These are phyloP conservation scores for Sporothrix dimorphospora DNA, from an alignment of 2,329 filamentous ascomycete genomes.

Conservation along the genomic window DNA sequence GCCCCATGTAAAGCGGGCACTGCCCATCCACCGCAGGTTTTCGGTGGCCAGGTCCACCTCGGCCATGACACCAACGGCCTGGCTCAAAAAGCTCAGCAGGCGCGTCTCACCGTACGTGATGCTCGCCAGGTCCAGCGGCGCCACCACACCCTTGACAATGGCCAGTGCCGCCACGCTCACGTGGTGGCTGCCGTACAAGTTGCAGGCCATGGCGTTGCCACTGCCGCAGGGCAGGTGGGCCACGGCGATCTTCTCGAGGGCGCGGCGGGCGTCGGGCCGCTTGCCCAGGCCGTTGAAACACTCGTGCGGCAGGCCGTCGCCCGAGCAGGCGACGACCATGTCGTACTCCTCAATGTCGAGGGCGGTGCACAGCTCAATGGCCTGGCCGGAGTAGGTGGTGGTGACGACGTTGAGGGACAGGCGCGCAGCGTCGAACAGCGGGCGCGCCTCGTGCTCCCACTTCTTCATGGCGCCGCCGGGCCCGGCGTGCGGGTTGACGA, in stretches of 20 bases:
- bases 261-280: conserved; percentile 72
- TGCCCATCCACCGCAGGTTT: conserved; percentile 90
- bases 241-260: conserved; percentile 76
- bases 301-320: conserved; percentile 89
- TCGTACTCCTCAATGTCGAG: conserved; percentile 82
- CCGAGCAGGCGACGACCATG: conserved; percentile 84
- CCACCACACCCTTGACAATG: conserved; percentile 85
- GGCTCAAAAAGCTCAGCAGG: conserved; percentile 85
- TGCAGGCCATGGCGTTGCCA: conserved; percentile 91
- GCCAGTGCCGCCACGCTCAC: conserved; percentile 77
- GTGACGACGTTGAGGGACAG: conserved; percentile 74
- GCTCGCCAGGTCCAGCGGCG: conserved; percentile 81
- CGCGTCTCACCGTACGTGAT: conserved; percentile 79
- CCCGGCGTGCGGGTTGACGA: conserved; percentile 90
- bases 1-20: conserved; percentile 80
- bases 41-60: conserved; percentile 91
- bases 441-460: conserved; percentile 76
- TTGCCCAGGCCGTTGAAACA: conserved; percentile 90
- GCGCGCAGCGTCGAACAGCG: conserved; percentile 79
- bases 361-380: conserved; percentile 72
- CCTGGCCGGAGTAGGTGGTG: conserved; percentile 76
- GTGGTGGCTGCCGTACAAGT: conserved; percentile 79
- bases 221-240: conserved; percentile 89
- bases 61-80: conserved; percentile 85
- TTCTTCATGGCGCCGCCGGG: conserved; percentile 73